Percentiles rank a stretch among this genome's conserved stretches.
Evolutionary conservation across 2,329 filamentous ascomycete genomes (phyloP).

Genomic region (Botrytis tulipae): DNA sequence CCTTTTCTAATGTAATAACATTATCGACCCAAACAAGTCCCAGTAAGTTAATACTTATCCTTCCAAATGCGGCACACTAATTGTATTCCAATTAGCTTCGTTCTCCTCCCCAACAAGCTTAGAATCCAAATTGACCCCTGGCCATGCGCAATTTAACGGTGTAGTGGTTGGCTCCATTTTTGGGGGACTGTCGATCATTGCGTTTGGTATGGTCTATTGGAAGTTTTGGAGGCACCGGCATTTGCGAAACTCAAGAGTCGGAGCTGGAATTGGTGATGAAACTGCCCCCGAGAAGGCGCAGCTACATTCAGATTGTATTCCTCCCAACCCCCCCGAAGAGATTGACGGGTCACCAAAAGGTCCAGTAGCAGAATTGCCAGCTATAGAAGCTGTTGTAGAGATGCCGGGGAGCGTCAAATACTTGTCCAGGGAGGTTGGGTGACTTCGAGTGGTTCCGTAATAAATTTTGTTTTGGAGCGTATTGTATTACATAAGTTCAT

Average conservation of each 20-base stretch:
- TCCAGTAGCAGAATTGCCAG: constrained; percentile 1
- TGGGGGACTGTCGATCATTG: background rate
- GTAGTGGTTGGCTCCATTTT: background rate
- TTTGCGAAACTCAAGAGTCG: background rate
- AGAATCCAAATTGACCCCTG: background rate
- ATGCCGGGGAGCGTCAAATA: background rate
- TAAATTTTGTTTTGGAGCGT: background rate
- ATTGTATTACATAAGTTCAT: background rate
- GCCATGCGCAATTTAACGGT: background rate
- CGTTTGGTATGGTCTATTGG: background rate
- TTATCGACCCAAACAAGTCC: background rate
- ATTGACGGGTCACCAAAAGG: background rate
- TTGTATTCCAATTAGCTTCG: background rate
- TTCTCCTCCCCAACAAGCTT: background rate
- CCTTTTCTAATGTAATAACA: background rate
- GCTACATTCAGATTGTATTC: background rate
- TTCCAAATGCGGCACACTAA: background rate
- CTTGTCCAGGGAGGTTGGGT: background rate
- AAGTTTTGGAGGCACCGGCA: background rate
- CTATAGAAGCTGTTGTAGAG: background rate
- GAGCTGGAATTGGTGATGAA: background rate
- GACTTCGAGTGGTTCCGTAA: background rate
- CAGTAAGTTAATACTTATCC: background rate
- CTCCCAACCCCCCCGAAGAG: background rate
- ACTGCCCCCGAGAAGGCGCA: background rate